Base-by-base conservation (phyloP, 495 filamentous ascomycete species). In the Podospora pseudoanserina region DNA sequence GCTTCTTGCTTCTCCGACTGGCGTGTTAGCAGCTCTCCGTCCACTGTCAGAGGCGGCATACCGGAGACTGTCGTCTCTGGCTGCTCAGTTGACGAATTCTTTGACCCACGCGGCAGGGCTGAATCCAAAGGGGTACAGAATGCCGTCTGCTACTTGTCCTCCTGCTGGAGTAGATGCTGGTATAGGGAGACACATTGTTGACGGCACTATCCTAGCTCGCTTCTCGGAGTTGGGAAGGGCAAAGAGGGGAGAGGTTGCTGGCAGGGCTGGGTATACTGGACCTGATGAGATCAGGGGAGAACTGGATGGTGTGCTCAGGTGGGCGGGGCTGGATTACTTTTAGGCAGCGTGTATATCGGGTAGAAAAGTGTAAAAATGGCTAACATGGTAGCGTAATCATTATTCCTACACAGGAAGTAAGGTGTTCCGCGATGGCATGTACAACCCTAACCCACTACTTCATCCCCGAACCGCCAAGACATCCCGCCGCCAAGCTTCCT, bases 31-130 rank as follows among this genome's bases (percentile, higher is more conserved):
- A 19, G 84, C 95, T 53, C 82, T 99, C 15, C 90, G 90, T 0
- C 86, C 93, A 4, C 83, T 98, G 13, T 79, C 89, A 1, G 93
- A 97, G 79, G 80, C 91, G 19, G 80, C 88, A 18, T 97, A 97
- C 78, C 91, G 94, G 20, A 88, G 93, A 0, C 84, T 99, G 19
- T 89, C 87, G 11, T 89, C 91, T n/a, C 82, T 99, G 9, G 88
- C 93, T 49, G 90, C 87, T 2, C 92, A 96, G 71, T 82, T 99
- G 4, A 84, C 86, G 7, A 92, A 86, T 67, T 86, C 88, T 0
- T 85, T 97, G 13, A 89, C 92, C 60, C 90, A 92, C 73, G 77
- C 89, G 0, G 90, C 87, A 4, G 93, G 91, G 0, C 79, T 97
- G 57, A 98, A 99, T 74, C 91, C 93, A 0, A 86, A 89, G 34